A percentile compares a stretch with the other conserved stretches of the same genome.
Evolutionary conservation across 208 protist species (phyloP).

Genomic region (Wallacemonas sp.): DNA sequence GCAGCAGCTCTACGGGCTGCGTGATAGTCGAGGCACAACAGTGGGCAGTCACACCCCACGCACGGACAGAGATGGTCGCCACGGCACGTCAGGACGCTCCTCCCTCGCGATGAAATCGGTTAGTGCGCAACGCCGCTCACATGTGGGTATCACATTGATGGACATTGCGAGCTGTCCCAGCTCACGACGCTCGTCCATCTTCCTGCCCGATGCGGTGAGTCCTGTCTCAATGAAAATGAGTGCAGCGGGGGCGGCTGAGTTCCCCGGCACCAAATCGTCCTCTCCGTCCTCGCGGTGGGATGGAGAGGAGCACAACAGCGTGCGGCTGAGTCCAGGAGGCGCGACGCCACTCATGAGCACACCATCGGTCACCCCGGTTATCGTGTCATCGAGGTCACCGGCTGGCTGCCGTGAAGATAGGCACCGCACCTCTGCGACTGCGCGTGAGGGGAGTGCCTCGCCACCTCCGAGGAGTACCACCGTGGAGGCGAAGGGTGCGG

Average conservation of each 20-base stretch:
- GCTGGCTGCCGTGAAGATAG: too few species aligned
- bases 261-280: background rate
- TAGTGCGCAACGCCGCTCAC: constrained; percentile 10
- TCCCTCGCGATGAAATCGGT: constrained; percentile 16
- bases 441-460: too few species aligned
- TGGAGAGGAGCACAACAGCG: constrained; percentile 1
- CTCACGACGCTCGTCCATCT: constrained; percentile 9
- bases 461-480: background rate
- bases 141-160: constrained; percentile 6
- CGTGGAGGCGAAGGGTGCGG: background rate
- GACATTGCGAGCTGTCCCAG: constrained; percentile 16
- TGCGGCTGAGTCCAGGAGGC: background rate
- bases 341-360: background rate
- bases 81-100: background rate
- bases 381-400: too few species aligned
- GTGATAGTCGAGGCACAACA: background rate
- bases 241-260: background rate
- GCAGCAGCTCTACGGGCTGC: constrained; percentile 29
- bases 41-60: background rate
- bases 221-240: background rate
- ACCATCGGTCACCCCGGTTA: background rate
- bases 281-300: constrained; percentile 7
- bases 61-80: background rate
- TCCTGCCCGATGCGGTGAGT: constrained; percentile 2
- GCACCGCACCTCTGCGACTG: too few species aligned